Base-by-base conservation (phyloP, 257 asterid genomes). In the Forsythia suspensa region DNA sequence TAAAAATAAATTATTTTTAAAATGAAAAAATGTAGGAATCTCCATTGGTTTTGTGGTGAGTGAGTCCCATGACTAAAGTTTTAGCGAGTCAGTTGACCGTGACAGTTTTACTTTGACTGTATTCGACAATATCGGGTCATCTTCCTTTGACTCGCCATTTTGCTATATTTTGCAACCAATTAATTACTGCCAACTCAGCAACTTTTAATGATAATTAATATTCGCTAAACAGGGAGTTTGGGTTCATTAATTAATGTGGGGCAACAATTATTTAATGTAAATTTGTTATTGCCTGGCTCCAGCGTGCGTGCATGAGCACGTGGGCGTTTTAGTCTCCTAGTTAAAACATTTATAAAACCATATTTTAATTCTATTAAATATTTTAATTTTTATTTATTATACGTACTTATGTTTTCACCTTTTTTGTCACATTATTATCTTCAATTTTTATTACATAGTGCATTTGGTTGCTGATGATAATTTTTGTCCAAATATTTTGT, bases 51-150 rank as follows among this genome's bases (percentile, higher is more conserved):
- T 6, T 34, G 48, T 7, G 16, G n/a, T n/a, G n/a, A n/a, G 68
- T 34, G 77, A 48, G 70, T 51, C 24, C 70, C 77, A 18, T 18
- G 8, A n/a, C 21, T 39, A 69, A 79, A 69, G 76, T 59, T 83
- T 39, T 77, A 82, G 74, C 79, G 16, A 63, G 46, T 84, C 73
- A 68, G 66, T 80, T 82, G 87, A 82, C 82, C 76, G 70, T 41
- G 86, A 85, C 84, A 79, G 82, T 37, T 76, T 77, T 67, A 52
- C 78, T 80, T 86, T 84, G 90, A 82, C 78, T 75, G 82, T 57
- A 75, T 5, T 70, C 16, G 76, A 78, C 68, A 71, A 63, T 80
- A 77, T 82, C 73, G 48, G 43, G 72, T 66, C 73, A 63, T 75
- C 37, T 48, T 65, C 78, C 79, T 86, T 88, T 80, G 85, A 87